These are phyloP conservation scores for Sclerotinia nivalis DNA, from an alignment of 2,329 filamentous ascomycete species.

Conservation along the genomic window DNA sequence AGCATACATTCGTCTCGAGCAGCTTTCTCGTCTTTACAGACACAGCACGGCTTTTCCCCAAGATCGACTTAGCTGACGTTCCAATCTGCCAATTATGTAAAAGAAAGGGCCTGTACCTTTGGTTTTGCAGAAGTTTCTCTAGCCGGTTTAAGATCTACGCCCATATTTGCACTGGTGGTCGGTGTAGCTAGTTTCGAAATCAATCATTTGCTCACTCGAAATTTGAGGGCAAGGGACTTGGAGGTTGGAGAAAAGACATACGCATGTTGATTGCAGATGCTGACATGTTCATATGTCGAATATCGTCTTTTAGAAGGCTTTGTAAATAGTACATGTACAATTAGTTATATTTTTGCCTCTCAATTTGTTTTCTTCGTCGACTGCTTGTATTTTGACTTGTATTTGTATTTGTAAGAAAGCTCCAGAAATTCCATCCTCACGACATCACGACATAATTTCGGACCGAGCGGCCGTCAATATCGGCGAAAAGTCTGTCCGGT, in stretches of 20 bases:
- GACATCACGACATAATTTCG: constrained; percentile 12
- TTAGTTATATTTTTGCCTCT: neutral
- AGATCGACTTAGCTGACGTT: constrained; percentile 14
- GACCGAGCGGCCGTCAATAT: neutral
- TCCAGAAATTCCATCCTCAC: constrained; percentile 2
- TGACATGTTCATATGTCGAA: constrained; percentile 33
- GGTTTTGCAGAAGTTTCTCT: constrained; percentile 32
- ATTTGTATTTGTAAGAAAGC: constrained; percentile 31
- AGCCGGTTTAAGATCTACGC: constrained; percentile 34
- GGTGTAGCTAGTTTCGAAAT: constrained; percentile 32
- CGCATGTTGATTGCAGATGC: constrained; percentile 36
- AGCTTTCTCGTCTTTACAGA: constrained; percentile 94
- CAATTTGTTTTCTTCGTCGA: constrained; percentile 9
- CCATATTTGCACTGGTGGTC: constrained; percentile 36
- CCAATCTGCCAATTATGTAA: neutral
- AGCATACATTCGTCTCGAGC: constrained; percentile 98
- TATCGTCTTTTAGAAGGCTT: constrained; percentile 30
- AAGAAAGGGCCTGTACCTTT: constrained; percentile 33
- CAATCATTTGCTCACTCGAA: constrained; percentile 5
- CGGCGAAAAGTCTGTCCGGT: constrained; percentile 12
- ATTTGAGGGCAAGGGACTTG: neutral
- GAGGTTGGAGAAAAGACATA: constrained; percentile 28
- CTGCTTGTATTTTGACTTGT: neutral
- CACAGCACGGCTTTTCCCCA: constrained; percentile 78
- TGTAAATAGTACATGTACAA: constrained; percentile 31